Evolutionary conservation across 2,329 filamentous ascomycete genomes (phyloP), one percentile per base, ranked within the genome.

Genomic region (Myriosclerotinia duriaeana): DNA sequence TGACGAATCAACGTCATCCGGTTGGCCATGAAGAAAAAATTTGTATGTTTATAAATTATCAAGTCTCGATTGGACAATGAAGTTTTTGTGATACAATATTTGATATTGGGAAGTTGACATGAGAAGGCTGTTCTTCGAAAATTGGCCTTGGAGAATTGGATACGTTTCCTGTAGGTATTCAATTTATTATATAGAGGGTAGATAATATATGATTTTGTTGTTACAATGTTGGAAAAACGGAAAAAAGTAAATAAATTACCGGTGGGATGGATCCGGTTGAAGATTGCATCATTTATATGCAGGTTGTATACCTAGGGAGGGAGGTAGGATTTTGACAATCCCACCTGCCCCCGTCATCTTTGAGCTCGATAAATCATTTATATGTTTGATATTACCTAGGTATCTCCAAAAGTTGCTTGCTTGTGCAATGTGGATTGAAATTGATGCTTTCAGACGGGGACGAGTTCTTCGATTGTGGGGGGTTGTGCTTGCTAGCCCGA

Each of bases 1-100:
- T 15, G 52, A 58, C 38, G 40, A 66, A 66, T 66, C 46, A 66
- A 53, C 55, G 38, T 44, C 55, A 53, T 61, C 52, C 38, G 64
- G 46, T 48, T 53, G 64, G 48, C 55, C 38, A 44, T 42, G 17
- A 44, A 12, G 6, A 38, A 55, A 48, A 8, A 14, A 26, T 50
- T 61, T 61, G 22, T 36, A 60, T 30, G 46, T 40, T 53, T 42
- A 66, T 36, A 53, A 61, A 58, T 58, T 30, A 44, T 64, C 42
- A 48, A 56, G n/a, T 48, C 20, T 64, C 30, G 40, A 64, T 46
- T 55, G 60, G 60, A 53, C 17, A 22, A 5, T n/a, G 15, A 30
- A 22, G n/a, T 22, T 42, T 15, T 20, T n/a, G 11, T 53, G 44
- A 17, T 50, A 50, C n/a, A 42, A 42, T 22, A 30, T 40, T 26